phyloP scores from a whole-genome alignment of 306 rosid genomes.

The Leucaena leucocephala region DNA sequence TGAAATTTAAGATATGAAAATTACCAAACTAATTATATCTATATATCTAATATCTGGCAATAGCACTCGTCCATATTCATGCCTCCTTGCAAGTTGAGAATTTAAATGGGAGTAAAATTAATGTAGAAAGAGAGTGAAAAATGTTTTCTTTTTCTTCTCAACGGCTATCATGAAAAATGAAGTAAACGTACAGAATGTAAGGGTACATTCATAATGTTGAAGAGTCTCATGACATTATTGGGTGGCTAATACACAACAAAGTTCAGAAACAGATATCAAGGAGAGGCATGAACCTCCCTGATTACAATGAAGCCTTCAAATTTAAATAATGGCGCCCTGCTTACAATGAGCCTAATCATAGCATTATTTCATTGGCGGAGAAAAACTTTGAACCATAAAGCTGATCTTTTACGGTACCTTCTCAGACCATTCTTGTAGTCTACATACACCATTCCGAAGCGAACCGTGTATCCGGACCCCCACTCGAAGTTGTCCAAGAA shows the following conservation, averaged over 20 bases:
- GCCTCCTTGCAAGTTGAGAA: too few relatives aligned
- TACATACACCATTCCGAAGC: slow-evolving; percentile 64
- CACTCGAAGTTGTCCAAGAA: slow-evolving; percentile 71
- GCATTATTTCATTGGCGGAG: slow-evolving; percentile 39
- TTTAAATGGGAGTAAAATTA: too few relatives aligned
- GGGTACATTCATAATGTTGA: too few relatives aligned
- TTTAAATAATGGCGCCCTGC: slow-evolving; percentile 8
- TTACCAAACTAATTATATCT: too few relatives aligned
- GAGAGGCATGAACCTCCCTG: neutral
- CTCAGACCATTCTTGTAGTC: slow-evolving; percentile 57
- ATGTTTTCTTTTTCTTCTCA: too few relatives aligned
- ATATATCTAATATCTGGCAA: too few relatives aligned
- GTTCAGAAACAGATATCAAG: neutral
- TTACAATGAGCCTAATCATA: slow-evolving; percentile 20
- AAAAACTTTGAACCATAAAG: slow-evolving; percentile 65
- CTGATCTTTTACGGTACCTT: slow-evolving; percentile 63
- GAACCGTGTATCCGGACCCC: slow-evolving; percentile 55
- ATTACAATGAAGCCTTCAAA: slow-evolving; percentile 10
- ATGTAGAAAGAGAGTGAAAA: too few relatives aligned
- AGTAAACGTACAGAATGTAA: too few relatives aligned
- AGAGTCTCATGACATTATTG: neutral
- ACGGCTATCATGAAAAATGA: too few relatives aligned
- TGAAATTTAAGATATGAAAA: too few relatives aligned
- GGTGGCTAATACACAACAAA: neutral
- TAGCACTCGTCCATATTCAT: too few relatives aligned